Evolutionary conservation across 306 rosid genomes (phyloP).

Genomic region (Psophocarpus tetragonolobus): DNA sequence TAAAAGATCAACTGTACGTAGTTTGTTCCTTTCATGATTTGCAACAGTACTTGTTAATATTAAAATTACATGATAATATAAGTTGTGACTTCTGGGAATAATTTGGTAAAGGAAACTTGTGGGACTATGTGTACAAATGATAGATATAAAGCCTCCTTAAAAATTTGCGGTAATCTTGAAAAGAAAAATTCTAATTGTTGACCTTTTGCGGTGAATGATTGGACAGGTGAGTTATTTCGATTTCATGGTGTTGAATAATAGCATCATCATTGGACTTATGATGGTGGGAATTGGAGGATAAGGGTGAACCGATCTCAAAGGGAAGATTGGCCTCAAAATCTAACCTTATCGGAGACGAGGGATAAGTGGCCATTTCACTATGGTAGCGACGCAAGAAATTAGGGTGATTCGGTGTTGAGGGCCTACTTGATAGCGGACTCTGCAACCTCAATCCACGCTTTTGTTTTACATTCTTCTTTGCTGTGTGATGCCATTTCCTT

Average conservation of each 20-base stretch:
- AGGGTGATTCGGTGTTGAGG: constrained; percentile 54
- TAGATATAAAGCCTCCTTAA: too few species aligned
- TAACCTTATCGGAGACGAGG: constrained; percentile 38
- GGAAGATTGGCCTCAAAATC: constrained; percentile 14
- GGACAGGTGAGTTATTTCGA: neutral
- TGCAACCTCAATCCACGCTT: constrained; percentile 39
- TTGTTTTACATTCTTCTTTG: constrained; percentile 55
- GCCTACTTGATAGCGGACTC: constrained; percentile 51
- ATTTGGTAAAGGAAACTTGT: neutral
- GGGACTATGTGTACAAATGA: neutral
- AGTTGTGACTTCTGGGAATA: neutral
- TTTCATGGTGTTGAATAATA: neutral
- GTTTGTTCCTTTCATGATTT: neutral
- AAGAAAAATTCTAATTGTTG: too few species aligned
- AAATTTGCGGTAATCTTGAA: too few species aligned
- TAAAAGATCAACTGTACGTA: too few species aligned
- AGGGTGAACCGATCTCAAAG: neutral
- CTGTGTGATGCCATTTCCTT: constrained; percentile 68
- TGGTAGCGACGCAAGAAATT: constrained; percentile 45
- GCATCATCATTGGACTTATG: neutral
- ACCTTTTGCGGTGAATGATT: neutral
- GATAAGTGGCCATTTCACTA: constrained; percentile 43
- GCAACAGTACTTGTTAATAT: neutral
- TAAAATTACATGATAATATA: neutral
- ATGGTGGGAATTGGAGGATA: neutral